These are phyloP conservation scores for Trypanosoma melophagium DNA, from an alignment of 208 protist species.

Conservation along the genomic window DNA sequence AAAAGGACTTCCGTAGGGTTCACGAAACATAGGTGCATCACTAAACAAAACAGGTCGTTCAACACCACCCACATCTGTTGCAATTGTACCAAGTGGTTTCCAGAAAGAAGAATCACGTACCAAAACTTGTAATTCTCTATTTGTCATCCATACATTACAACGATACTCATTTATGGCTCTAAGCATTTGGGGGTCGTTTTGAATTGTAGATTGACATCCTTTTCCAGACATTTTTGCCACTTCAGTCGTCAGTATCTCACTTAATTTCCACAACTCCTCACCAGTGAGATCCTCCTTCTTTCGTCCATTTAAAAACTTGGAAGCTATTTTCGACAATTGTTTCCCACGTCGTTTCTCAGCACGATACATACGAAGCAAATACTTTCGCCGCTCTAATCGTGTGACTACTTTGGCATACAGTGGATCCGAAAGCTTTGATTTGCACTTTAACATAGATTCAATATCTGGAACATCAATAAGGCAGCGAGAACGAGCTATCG, in stretches of 20 bases:
- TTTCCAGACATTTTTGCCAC: slow-evolving; percentile 40
- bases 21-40: slow-evolving; percentile 70
- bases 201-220: slow-evolving; percentile 66
- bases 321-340: slow-evolving; percentile 27
- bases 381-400: slow-evolving; percentile 59
- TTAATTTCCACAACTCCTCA: slow-evolving; percentile 77
- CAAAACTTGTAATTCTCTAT: slow-evolving; percentile 33
- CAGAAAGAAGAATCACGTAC: slow-evolving; percentile 39
- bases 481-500: slow-evolving; percentile 44
- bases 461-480: slow-evolving; percentile 73
- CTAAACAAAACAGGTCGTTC: slow-evolving; percentile 70
- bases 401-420: slow-evolving; percentile 45
- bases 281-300: slow-evolving; percentile 48
- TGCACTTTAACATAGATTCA: slow-evolving; percentile 55
- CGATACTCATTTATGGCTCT: slow-evolving; percentile 79
- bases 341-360: slow-evolving; percentile 37
- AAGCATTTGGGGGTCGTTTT: slow-evolving; percentile 78
- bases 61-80: slow-evolving; percentile 70
- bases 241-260: slow-evolving; percentile 46
- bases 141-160: slow-evolving; percentile 89
- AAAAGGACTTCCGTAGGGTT: slow-evolving; percentile 71
- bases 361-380: slow-evolving; percentile 53
- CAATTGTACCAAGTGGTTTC: slow-evolving; percentile 33
- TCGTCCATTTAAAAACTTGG: slow-evolving; percentile 53
- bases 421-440: slow-evolving; percentile 48